phyloP scores from a whole-genome alignment of 345 rosid species.

The Ceriops decandra region DNA sequence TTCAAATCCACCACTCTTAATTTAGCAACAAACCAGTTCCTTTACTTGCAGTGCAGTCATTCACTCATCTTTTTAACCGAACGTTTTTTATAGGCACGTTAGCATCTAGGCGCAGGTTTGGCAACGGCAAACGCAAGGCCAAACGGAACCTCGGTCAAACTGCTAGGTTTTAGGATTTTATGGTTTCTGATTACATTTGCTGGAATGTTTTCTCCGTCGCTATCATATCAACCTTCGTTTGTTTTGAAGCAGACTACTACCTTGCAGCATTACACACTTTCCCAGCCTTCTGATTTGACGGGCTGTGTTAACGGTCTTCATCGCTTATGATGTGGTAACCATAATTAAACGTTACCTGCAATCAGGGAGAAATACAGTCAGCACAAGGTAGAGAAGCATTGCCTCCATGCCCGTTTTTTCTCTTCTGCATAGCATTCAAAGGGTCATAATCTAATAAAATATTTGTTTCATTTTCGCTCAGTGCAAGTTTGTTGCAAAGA shows the following conservation, averaged over 20 bases:
- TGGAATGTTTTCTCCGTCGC: background rate
- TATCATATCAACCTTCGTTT: background rate
- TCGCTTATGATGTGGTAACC: constrained; percentile 46
- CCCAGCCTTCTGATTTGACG: constrained; percentile 57
- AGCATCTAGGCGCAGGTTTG: too few relatives aligned
- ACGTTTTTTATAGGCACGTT: too few relatives aligned
- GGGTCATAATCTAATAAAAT: background rate
- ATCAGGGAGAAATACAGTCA: constrained; percentile 84
- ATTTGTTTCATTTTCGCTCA: constrained; percentile 21
- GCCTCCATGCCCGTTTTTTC: background rate
- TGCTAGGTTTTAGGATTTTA: background rate
- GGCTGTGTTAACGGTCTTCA: constrained; percentile 72
- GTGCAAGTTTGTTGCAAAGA: constrained; percentile 87
- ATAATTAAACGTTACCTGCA: constrained; percentile 57
- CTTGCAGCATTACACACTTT: constrained; percentile 78
- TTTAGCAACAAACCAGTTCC: too few relatives aligned
- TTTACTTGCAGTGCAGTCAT: too few relatives aligned
- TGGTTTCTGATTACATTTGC: background rate
- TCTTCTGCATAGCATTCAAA: background rate
- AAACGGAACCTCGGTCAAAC: too few relatives aligned
- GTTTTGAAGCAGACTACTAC: constrained; percentile 56
- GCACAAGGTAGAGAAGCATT: constrained; percentile 54
- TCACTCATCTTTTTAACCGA: too few relatives aligned
- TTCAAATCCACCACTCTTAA: too few relatives aligned
- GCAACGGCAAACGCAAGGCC: too few relatives aligned